Base-by-base conservation (phyloP, 2,329 filamentous ascomycete species). In the Nemania sp. region DNA sequence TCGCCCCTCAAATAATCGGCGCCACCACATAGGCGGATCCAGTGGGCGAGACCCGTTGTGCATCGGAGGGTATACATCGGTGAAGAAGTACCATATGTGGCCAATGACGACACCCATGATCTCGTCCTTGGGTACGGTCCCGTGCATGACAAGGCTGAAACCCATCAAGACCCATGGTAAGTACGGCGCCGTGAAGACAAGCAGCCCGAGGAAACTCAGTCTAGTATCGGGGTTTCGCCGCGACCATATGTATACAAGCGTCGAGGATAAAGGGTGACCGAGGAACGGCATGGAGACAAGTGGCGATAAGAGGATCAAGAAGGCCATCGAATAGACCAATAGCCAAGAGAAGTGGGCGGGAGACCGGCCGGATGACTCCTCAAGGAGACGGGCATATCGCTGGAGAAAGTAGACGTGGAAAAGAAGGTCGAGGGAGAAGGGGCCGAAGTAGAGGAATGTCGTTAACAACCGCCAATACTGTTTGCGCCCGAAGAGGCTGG, bases 341-440 rank as follows among this genome's bases (percentile, higher is more conserved):
- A 99, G 86, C 94, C 95, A 99, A 5, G 94, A 94, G 83, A 98
- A 99, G 77, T 97, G 92, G 2, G 96, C 96, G 0, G 95, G 92
- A 4, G 93, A 97, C 51, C 93, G 89, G 47, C 94, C 93, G n/a
- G 94, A 94, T 0, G 93, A 94, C 81, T 98, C 95, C 82, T 99
- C 96, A 54, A 99, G 89, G 51, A 98, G 91, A 58, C 96, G 92
- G 6, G 95, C 94, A 81, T 99, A 99, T 65, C 96, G 92, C 79
- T 98, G 94, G 66, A 98, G 90, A 83, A 99, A 99, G 87, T 98
- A 99, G 79, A 98, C 92, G 80, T 98, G 95, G 85, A 98, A 98
- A 74, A 98, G 87, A 47, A 99, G 90, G 79, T 98, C 96, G 77
- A 99, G 89, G 32, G 92, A 96, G 72, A 98, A 89, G 1, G 95